Conservation (phyloP, 164 flowering plant genomes). For the Chimonanthus praecox region DNA sequence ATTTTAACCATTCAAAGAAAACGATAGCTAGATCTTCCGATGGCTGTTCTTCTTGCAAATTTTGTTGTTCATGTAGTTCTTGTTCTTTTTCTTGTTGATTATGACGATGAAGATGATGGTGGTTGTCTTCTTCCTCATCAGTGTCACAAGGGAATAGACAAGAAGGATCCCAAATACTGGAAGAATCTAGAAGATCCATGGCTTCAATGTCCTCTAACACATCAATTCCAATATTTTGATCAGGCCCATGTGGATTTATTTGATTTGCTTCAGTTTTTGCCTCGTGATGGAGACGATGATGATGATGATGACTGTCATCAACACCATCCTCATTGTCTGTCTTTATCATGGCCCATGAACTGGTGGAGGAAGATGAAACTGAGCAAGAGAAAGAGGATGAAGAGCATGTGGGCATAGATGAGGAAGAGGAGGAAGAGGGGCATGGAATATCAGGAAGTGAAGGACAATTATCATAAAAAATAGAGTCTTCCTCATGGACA, state of each 20-base stretch:
- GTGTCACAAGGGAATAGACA: slow-evolving; percentile 35
- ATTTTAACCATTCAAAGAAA: slow-evolving; percentile 90
- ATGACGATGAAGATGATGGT: background rate
- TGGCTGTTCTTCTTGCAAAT: background rate
- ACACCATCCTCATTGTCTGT: slow-evolving; percentile 34
- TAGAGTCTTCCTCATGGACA: slow-evolving; percentile 21
- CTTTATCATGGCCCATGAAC: slow-evolving; percentile 55
- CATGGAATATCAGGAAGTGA: slow-evolving; percentile 83
- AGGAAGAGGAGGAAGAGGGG: slow-evolving; percentile 61
- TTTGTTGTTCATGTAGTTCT: too few relatives aligned
- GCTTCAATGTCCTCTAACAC: slow-evolving; percentile 66
- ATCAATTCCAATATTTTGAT: slow-evolving; percentile 38
- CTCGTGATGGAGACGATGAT: background rate
- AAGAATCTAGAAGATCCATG: slow-evolving; percentile 63
- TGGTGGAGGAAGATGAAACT: slow-evolving; percentile 25
- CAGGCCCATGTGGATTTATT: slow-evolving; percentile 18
- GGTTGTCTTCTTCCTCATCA: slow-evolving; percentile 5
- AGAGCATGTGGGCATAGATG: slow-evolving; percentile 31
- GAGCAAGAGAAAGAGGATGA: slow-evolving; percentile 28
- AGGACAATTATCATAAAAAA: slow-evolving; percentile 56
- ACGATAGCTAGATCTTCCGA: slow-evolving; percentile 66
- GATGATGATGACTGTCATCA: background rate
- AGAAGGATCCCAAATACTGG: slow-evolving; percentile 64
- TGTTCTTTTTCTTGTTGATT: background rate
- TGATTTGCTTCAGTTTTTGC: slow-evolving; percentile 1